Evolutionary conservation across 371 early-diverging fungal genomes (phyloP), one percentile per base, ranked within the genome.

Genomic region (Mortierella sp.): DNA sequence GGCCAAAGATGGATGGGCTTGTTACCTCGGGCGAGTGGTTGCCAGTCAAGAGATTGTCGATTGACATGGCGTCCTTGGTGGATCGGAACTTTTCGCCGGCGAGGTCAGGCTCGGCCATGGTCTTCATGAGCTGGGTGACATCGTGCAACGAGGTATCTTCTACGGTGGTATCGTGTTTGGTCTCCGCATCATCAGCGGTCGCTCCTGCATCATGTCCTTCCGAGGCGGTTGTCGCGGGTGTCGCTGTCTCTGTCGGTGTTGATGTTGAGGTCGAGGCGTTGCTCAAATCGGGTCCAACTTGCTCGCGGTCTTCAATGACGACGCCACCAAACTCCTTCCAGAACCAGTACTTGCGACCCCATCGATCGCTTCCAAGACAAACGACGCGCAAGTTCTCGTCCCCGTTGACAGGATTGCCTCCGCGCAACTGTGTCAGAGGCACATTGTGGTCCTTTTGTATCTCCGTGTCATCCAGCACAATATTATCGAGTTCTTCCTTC

Each of bases 311-410:
- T 32, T 86, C 87, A 8, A 86, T 73, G 44, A 86, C 77, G 27
- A 86, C 79, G n/a, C 87, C 87, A 12, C 87, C 87, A 75, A 86
- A 86, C 21, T 82, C 73, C 46, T 56, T 86, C 87, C 87, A 86
- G 78, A 86, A 82, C 87, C 87, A 86, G 44, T 79, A 86, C 71
- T 86, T 86, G 73, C 87, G 82, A 16, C 87, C 87, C 80, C 82
- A 86, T 16, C 87, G 79, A 56, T 86, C 87, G 70, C 77, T 86
- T 24, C 87, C 87, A 18, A 86, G 77, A 35, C 78, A 75, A 18
- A 86, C 70, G 43, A 86, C 80, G 0, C 87, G 74, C 35, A 86
- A 70, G 43, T 77, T 82, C 41, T 82, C 82, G 56, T 86, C 87
- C 55, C 72, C 51, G 48, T 86, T 82, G 6, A 86, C 80, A 49